Evolutionary conservation across 768 basidiomycete species (phyloP), one percentile per base, ranked within the genome.

Genomic region (Tubosaeta sp.): DNA sequence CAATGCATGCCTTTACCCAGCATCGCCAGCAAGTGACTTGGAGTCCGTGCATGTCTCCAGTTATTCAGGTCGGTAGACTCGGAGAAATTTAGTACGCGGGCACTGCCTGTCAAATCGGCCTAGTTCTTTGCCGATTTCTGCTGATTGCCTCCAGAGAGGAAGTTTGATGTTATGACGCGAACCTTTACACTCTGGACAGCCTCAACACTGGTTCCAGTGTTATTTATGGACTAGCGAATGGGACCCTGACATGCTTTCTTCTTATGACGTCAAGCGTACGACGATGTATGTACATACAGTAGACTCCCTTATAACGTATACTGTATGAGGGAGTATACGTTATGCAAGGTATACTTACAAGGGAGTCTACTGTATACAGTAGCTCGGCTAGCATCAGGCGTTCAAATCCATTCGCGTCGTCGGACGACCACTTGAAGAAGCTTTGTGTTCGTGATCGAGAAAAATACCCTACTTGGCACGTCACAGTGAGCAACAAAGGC

Each of bases 41-140:
- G 63, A 64, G 52, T 32, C 43, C 1, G 39, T 29, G 1, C 52
- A 65, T 16, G 44, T 57, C 9, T 14, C 50, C 3, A 52, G 58
- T 26, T 55, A 22, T 38, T 17, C 59, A 54, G 12, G 27, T 53
- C n/a, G 27, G 52, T 1, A 39, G n/a, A 17, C 4, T 38, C 25
- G 49, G 35, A 32, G 43, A 48, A 43, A 51, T 63, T 22, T 56
- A 34, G 12, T 54, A 55, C 26, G 54, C 53, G 0, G 56, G 50
- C 14, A 2, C 38, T 16, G 46, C n/a, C 6, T 31, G 52, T 6
- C 0, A 43, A 2, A 52, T 32, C 0, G 48, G 45, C 33, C 34
- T 63, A 37, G 38, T 58, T 27, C 52, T 61, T 50, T 56, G 59
- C 6, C 57, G 44, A 12, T 64, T 53, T 43, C 26, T 63, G 22